These are phyloP conservation scores for Talaromyces amestolkiae DNA, from an alignment of 2,329 filamentous ascomycete genomes.

Conservation along the genomic window DNA sequence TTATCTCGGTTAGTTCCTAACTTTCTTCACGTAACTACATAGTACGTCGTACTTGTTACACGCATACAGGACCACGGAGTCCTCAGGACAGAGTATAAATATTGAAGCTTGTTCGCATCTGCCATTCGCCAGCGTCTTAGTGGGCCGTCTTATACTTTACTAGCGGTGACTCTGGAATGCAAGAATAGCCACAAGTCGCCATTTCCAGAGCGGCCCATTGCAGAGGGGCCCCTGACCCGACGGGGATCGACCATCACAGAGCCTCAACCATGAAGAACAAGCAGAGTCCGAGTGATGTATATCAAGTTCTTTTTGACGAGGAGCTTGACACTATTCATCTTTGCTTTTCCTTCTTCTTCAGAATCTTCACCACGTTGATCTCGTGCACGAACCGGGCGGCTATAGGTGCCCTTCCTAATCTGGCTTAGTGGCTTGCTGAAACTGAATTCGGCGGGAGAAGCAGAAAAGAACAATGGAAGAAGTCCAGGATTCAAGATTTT, in stretches of 20 bases:
- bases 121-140: neutral
- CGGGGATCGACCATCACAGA: slow-evolving; percentile 7
- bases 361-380: neutral
- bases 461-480: neutral
- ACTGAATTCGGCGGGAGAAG: neutral
- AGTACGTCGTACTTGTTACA: no score
- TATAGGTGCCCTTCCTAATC: neutral
- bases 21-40: neutral
- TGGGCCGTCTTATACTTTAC: neutral
- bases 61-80: no score
- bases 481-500: neutral
- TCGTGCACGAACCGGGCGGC: neutral
- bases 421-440: neutral
- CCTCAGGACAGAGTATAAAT: neutral
- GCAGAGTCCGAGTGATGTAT: neutral
- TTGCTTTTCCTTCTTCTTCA: neutral
- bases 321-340: neutral
- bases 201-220: slow-evolving; percentile 2
- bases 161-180: slow-evolving; percentile 1
- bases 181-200: slow-evolving; percentile 2
- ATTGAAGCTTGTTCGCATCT: neutral
- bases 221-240: slow-evolving; percentile 2
- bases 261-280: slow-evolving; percentile 2
- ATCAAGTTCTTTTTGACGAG: neutral
- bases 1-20: neutral